Percentiles rank a stretch among this genome's conserved stretches.
These are phyloP conservation scores for Vitis vinifera DNA, from an alignment of 164 flowering plant genomes.

Conservation along the genomic window DNA sequence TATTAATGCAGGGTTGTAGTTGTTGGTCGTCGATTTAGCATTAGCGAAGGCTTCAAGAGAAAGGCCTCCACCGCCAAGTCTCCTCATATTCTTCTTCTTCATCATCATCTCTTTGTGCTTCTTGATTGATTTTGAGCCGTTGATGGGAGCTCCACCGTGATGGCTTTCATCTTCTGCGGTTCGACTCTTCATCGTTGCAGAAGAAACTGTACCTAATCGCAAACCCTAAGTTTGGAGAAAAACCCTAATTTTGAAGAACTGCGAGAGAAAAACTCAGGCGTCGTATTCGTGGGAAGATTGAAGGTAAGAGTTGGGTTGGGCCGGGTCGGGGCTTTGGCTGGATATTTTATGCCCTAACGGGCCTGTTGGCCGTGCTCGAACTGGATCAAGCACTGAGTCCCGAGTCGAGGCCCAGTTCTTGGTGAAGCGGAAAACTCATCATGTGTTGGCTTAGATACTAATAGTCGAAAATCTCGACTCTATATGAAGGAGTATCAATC, in stretches of 20 bases:
- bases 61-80: conserved; percentile 74
- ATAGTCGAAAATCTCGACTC: too few species aligned
- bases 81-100: conserved; percentile 51
- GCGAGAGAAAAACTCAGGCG: too few species aligned
- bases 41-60: conserved; percentile 78
- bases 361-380: too few species aligned
- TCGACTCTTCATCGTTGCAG: conserved; percentile 22
- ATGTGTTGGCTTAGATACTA: too few species aligned
- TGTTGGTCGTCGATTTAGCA: conserved; percentile 45
- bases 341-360: too few species aligned
- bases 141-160: conserved; percentile 5
- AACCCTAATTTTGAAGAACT: not conserved
- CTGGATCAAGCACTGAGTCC: too few species aligned
- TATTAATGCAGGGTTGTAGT: conserved; percentile 63
- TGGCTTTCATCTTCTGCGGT: conserved; percentile 4
- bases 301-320: too few species aligned
- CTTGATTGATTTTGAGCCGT: conserved; percentile 20
- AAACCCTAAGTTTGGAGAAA: conserved; percentile 13
- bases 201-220: not conserved
- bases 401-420: too few species aligned
- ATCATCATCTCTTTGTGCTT: conserved; percentile 12
- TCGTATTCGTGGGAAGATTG: too few species aligned
- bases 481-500: too few species aligned
- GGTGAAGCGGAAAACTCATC: too few species aligned
- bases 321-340: too few species aligned